Base-by-base conservation (phyloP, 2,329 filamentous ascomycete species). In the Ophiostoma perfectum region DNA sequence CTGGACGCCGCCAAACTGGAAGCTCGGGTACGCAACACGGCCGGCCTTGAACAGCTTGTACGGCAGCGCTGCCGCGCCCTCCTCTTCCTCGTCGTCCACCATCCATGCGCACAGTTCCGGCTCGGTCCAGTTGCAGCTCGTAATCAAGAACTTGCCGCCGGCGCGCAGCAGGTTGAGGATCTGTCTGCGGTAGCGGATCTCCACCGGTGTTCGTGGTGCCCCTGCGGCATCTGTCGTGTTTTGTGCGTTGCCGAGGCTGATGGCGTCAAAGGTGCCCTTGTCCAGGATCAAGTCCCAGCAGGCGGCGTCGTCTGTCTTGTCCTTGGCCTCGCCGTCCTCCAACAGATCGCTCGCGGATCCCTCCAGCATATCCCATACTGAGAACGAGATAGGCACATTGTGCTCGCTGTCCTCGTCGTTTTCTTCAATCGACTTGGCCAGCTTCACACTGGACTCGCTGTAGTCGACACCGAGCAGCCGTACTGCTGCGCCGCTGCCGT, bases 71-170 rank as follows among this genome's bases (percentile, higher is more conserved):
- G 49, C 9, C 4, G 27, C 47, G 2, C 3, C 52, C 18, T 39
- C 27, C 41, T 39, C 16, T 52, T 72, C 64, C 3, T 70, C 73
- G 64, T 72, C 73, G 41, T 78, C 80, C 66, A 84, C 87, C 76
- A 98, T 95, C 93, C 94, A 98, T 16, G 79, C 80, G 70, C 84
- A 81, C 74, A 99, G 79, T 81, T 99, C 95, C 55, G 88, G 85
- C 80, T 95, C 93, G 1, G 94, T 98, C 95, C 95, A 99, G 79
- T 99, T 99, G 78, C 95, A 99, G 78, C 93, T 97, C 67, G 95
- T 98, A 67, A 99, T 86, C 70, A 97, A 78, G 73, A 98, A 85
- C 38, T 92, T 81, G 0, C 92, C 92, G 1, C 88, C 89, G 0
- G 79, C 80, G 73, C 86, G 87, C 66, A 98, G 84, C 71, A 98